Evolutionary conservation across 106 monocot genomes (phyloP), one percentile per base, ranked within the genome.

Genomic region (Ottelia alismoides): DNA sequence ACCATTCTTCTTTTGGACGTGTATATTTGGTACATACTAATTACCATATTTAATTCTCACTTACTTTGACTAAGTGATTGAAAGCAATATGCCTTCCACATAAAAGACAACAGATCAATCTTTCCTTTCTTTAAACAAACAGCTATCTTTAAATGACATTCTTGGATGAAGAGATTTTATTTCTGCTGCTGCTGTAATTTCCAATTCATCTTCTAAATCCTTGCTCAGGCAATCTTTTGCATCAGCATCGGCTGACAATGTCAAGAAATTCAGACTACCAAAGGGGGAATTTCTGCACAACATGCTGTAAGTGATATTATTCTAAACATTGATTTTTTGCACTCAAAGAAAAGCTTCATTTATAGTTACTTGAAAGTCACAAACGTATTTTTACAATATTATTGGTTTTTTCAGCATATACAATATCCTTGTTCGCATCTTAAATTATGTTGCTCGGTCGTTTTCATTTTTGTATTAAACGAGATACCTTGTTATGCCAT

Each of bases 271-370:
- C 58, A 76, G 55, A 52, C 85, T 91, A 58, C 91, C 91, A n/a
- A 85, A 65, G 65, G 91, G 91, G 25, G 91, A 91, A 68, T 91
- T 91, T 78, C 56, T 91, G 52, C 91, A 91, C 63, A 91, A 91
- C 70, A 91, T 91, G 91, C 72, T 91, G 91, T 85, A 48, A 81
- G 85, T 75, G n/a, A 11, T 22, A 14, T 5, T 48, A n/a, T n/a
- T n/a, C n/a, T n/a, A n/a, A n/a, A n/a, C n/a, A n/a, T n/a, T n/a
- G n/a, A n/a, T n/a, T n/a, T n/a, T n/a, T n/a, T n/a, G n/a, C n/a
- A n/a, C n/a, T n/a, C n/a, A n/a, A n/a, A n/a, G n/a, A n/a, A n/a
- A n/a, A n/a, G n/a, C n/a, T 46, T 43, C 0, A 5, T 59, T 45
- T 1, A 14, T 9, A 20, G 20, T 40, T 58, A 17, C 19, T 25